phyloP scores from a whole-genome alignment of 2,329 filamentous ascomycete genomes.

The Arthrobotrys conoides region DNA sequence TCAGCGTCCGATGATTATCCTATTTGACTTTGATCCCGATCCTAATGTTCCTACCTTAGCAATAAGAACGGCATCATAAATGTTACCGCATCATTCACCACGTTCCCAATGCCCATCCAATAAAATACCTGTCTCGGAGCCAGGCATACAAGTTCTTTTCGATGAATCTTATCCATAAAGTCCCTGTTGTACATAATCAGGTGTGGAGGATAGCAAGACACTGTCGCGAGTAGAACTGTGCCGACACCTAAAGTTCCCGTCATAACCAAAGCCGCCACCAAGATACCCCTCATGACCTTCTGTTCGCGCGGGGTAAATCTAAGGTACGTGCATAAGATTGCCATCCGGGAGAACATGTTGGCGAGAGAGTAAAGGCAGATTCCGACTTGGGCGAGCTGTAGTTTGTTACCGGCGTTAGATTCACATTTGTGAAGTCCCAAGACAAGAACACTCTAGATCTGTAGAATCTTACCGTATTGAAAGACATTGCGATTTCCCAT shows the following conservation, averaged over 20 bases:
- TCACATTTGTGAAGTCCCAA: not conserved
- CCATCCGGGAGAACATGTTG: conserved; percentile 47
- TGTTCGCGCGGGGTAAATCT: conserved; percentile 37
- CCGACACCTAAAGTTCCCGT: conserved; percentile 36
- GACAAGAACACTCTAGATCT: not conserved
- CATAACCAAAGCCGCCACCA: conserved; percentile 26
- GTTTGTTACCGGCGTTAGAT: not conserved
- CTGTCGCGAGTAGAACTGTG: conserved; percentile 33
- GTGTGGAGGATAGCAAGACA: conserved; percentile 46
- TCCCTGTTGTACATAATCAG: conserved; percentile 42
- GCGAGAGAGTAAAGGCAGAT: conserved; percentile 42
- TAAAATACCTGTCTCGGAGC: conserved; percentile 49
- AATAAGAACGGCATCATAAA: conserved; percentile 49
- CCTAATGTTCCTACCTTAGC: conserved; percentile 10
- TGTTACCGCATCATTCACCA: conserved; percentile 39
- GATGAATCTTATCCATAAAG: conserved; percentile 39
- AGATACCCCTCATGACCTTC: conserved; percentile 35
- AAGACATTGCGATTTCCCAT: conserved; percentile 45
- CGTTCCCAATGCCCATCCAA: conserved; percentile 47
- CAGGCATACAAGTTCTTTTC: conserved; percentile 29
- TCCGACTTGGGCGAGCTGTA: conserved; percentile 34
- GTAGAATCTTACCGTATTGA: conserved; percentile 30
- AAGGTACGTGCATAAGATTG: conserved; percentile 39
- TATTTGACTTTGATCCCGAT: not conserved
- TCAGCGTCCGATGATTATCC: not conserved